Base-by-base conservation (phyloP, 2,329 filamentous ascomycete species). In the Fusarium anguioides region DNA sequence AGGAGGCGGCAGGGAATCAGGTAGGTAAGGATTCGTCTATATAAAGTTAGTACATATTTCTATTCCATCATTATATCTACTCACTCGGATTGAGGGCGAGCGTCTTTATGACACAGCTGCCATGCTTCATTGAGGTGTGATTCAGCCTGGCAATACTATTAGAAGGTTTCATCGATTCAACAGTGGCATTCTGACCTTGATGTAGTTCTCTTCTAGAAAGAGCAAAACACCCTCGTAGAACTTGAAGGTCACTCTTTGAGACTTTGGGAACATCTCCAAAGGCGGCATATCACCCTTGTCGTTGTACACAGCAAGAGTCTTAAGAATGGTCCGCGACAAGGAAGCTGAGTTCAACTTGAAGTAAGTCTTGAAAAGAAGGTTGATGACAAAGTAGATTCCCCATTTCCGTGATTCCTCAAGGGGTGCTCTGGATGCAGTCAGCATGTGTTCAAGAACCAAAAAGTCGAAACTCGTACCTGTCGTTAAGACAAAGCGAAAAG, bases 311-410 rank as follows among this genome's bases (percentile, higher is more conserved):
- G 90, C 86, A 45, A 99, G 84, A 0, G 93, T 94, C 69, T 91
- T 92, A 44, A 99, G 83, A 47, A 98, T 90, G 69, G 96, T 97
- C 76, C 96, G 94, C 18, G 91, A 97, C 20, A 98, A 83, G n/a
- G 89, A 89, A 57, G 96, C 91, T 31, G 91, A 92, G 80, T 97
- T 97, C 66, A 98, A 84, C 82, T 93, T 96, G 83, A 99, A 99
- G 78, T 98, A 97, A 3, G 94, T 98, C 80, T 98, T 98, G 87
- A 99, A 99, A 15, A 97, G 84, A 9, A 99, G 86, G 75, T 97
- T 98, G 74, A 94, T 93, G 68, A 95, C 90, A 77, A 94, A 94
- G 81, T 99, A 99, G 45, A 97, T 92, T 8, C 93, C 96, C 96
- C 96, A 99, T 86, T 98, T 99, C 53, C 96, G 89, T 10, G 95